Evolutionary conservation across 2,329 filamentous ascomycete genomes (phyloP).

Genomic region (Onygenales sp.): DNA sequence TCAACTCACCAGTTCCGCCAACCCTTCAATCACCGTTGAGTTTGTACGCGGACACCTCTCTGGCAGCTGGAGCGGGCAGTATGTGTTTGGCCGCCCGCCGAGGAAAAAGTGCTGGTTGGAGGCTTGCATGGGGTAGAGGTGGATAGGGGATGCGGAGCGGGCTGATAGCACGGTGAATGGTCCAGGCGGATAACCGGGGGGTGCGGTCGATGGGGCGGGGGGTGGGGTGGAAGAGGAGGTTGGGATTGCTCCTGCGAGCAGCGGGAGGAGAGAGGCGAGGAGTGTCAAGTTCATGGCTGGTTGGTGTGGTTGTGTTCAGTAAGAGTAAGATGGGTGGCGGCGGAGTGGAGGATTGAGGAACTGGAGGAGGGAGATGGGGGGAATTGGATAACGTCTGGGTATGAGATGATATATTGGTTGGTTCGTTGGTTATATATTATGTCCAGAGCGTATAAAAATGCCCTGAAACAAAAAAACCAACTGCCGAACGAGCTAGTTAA

Average conservation of each 20-base stretch:
- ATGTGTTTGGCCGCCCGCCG: constrained; percentile 37
- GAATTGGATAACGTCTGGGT: no score
- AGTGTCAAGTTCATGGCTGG: constrained; percentile 6
- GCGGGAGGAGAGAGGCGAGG: constrained; percentile 5
- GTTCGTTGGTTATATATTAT: no score
- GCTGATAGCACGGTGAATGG: constrained; percentile 17
- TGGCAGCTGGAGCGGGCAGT: constrained; percentile 37
- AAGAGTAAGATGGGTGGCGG: no score
- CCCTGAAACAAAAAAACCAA: no score
- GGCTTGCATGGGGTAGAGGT: constrained; percentile 39
- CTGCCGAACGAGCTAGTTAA: no score
- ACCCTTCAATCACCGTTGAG: constrained; percentile 36
- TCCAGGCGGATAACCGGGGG: background rate
- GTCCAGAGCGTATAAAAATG: no score
- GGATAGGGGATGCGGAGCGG: constrained; percentile 26
- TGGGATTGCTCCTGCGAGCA: constrained; percentile 7
- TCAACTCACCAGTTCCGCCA: constrained; percentile 22
- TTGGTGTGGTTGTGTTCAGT: background rate
- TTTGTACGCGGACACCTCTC: constrained; percentile 39
- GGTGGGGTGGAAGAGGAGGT: background rate
- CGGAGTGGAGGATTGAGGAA: no score
- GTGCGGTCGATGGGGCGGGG: background rate
- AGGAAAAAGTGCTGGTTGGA: constrained; percentile 42
- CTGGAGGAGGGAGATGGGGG: no score
- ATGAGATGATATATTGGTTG: no score